Evolutionary conservation across 2,329 filamentous ascomycete genomes (phyloP), one percentile per base, ranked within the genome.

Genomic region (Claviceps cyperi): DNA sequence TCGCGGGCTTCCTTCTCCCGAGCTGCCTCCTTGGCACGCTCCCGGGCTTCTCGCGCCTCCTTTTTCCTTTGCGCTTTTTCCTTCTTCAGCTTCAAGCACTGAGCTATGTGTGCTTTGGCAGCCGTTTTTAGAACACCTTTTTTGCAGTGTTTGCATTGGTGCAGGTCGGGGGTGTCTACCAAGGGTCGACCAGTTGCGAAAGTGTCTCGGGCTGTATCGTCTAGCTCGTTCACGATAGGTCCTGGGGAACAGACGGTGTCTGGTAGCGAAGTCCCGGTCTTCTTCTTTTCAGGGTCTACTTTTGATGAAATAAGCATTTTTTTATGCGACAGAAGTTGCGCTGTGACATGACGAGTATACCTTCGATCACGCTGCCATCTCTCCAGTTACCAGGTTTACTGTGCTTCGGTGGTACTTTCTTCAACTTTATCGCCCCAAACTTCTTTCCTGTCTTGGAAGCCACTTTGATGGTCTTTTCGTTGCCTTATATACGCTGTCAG

Each of bases 121-220:
- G 80, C 81, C 35, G 80, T 80, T 59, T 83, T 85, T 14, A 92
- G 73, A 13, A 95, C 78, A 48, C 85, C 85, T 59, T 94, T 90
- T 68, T 92, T 95, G 70, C 91, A 98, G 64, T 94, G 88, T 64
- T 92, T 96, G 75, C 91, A 98, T 57, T 84, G 76, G 47, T 92
- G 81, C 9, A 87, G 76, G 55, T 94, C 87, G 11, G 85, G 78
- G 51, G 74, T 75, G 60, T 95, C 90, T 58, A 89, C 83, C 57
- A 94, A 76, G 0, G 89, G 88, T 51, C 84, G 81, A 54, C 88
- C 87, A 45, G 83, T 90, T 4, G 81, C 75, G 65, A 96, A 96
- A 4, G 85, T 85, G 53, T 87, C 81, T 57, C 85, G 78, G 14
- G 86, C 81, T 53, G 74, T 78, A 53, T 89, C 82, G 59, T 94